A percentile compares a stretch with the other conserved stretches of the same genome.
Evolutionary conservation across 2,329 filamentous ascomycete genomes (phyloP).

Genomic region (Bipolaris zeicola): DNA sequence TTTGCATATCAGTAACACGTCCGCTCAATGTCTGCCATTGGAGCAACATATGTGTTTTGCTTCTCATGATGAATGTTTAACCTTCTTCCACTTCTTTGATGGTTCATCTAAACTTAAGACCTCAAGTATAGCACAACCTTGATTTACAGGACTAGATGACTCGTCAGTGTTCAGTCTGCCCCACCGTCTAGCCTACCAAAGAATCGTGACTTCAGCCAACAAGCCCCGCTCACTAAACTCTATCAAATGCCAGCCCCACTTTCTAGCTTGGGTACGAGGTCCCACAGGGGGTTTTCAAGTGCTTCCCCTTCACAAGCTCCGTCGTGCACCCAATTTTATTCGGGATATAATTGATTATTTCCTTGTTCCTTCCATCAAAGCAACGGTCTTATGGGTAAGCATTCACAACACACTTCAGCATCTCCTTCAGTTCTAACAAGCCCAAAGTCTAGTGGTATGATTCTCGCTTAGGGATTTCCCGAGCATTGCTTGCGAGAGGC

Average conservation of each 20-base stretch:
- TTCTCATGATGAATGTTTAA: background rate
- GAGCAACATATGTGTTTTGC: no score
- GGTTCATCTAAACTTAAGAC: background rate
- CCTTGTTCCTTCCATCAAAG: no score
- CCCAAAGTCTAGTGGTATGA: constrained; percentile 64
- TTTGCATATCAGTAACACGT: no score
- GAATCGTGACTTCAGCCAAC: background rate
- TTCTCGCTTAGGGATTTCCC: constrained; percentile 66
- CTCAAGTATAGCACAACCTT: background rate
- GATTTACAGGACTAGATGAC: background rate
- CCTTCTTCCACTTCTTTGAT: background rate
- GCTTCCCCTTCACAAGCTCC: no score
- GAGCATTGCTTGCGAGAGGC: constrained; percentile 34
- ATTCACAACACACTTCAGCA: background rate
- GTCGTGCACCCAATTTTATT: background rate
- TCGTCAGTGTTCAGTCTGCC: background rate
- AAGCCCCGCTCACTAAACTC: background rate
- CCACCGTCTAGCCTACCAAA: background rate
- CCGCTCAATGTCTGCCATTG: no score
- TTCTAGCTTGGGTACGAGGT: background rate
- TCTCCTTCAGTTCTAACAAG: background rate
- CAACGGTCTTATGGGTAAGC: constrained; percentile 41
- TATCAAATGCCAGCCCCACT: background rate
- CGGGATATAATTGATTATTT: background rate
- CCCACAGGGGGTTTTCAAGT: background rate